Evolutionary conservation across 495 filamentous ascomycete genomes (phyloP).

Genomic region (Darksidea phi): DNA sequence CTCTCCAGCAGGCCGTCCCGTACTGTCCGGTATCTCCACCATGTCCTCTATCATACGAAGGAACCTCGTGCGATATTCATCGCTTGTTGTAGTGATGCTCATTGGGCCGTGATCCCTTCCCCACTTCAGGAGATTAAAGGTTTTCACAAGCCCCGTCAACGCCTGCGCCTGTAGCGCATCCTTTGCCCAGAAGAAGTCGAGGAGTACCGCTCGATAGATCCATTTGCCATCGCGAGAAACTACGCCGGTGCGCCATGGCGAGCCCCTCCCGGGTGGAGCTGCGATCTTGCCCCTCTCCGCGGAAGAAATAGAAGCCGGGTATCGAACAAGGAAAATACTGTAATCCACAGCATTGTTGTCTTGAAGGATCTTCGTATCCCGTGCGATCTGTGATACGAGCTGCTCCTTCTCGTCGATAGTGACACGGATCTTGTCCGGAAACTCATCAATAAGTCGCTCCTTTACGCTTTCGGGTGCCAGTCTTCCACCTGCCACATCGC

Average conservation of each 20-base stretch:
- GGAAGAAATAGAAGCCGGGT: constrained; percentile 44
- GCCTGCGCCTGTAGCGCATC: constrained; percentile 62
- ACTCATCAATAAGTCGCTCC: constrained; percentile 59
- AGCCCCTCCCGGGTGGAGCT: constrained; percentile 7
- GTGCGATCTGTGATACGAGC: constrained; percentile 51
- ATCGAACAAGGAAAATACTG: constrained; percentile 64
- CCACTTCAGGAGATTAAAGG: constrained; percentile 57
- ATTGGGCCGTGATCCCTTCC: constrained; percentile 55
- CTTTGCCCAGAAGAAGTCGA: constrained; percentile 72
- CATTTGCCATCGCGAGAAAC: constrained; percentile 59
- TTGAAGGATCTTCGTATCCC: constrained; percentile 60
- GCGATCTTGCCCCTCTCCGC: constrained; percentile 31
- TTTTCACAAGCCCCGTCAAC: constrained; percentile 60
- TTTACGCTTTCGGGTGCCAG: constrained; percentile 60
- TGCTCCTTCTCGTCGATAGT: constrained; percentile 50
- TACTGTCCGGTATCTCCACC: constrained; percentile 46
- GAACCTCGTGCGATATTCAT: constrained; percentile 66
- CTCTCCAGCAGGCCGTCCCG: constrained; percentile 17
- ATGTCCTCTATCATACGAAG: constrained; percentile 58
- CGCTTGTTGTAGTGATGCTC: constrained; percentile 66
- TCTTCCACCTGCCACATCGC: constrained; percentile 60
- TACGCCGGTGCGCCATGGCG: constrained; percentile 57
- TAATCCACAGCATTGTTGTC: constrained; percentile 66
- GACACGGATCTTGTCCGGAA: constrained; percentile 63
- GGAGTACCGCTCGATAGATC: constrained; percentile 59